These are phyloP conservation scores for Trichoderma semiorbis DNA, from an alignment of 2,329 filamentous ascomycete genomes.

Conservation along the genomic window DNA sequence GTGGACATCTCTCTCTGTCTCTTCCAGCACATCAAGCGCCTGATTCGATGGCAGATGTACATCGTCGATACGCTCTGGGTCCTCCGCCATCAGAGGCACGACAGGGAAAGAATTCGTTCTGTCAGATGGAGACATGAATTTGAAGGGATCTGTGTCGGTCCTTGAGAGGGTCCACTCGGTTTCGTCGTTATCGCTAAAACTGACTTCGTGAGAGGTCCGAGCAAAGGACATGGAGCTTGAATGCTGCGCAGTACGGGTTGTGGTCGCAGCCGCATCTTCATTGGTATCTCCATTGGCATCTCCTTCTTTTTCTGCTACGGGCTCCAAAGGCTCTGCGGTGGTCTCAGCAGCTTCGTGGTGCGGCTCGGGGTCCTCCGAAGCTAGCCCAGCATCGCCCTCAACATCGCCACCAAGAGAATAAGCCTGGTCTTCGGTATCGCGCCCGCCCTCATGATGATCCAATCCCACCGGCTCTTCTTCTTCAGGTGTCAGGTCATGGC, in stretches of 20 bases:
- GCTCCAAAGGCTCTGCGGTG: not conserved
- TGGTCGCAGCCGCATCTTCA: not conserved
- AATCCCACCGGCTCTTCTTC: not conserved
- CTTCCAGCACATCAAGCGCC: slow-evolving; percentile 51
- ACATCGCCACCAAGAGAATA: slow-evolving; percentile 25
- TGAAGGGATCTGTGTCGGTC: slow-evolving; percentile 50
- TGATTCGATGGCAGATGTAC: slow-evolving; percentile 47
- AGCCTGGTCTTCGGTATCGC: slow-evolving; percentile 21
- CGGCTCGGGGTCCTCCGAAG: slow-evolving; percentile 22
- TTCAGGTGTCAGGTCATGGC: not conserved
- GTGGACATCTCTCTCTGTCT: slow-evolving; percentile 48
- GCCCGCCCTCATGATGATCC: slow-evolving; percentile 8
- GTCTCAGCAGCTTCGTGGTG: slow-evolving; percentile 17
- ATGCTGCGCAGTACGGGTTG: slow-evolving; percentile 44
- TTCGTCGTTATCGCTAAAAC: slow-evolving; percentile 57
- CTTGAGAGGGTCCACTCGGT: slow-evolving; percentile 54
- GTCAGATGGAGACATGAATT: slow-evolving; percentile 55
- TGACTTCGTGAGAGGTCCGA: slow-evolving; percentile 60
- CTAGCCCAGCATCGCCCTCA: slow-evolving; percentile 27
- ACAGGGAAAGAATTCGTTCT: slow-evolving; percentile 62
- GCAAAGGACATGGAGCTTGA: slow-evolving; percentile 61
- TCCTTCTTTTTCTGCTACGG: not conserved
- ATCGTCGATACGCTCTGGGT: slow-evolving; percentile 29
- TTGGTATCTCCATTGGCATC: not conserved
- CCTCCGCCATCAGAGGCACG: slow-evolving; percentile 43